Conservation (phyloP, 768 basidiomycete genomes). For the Russula sp. region DNA sequence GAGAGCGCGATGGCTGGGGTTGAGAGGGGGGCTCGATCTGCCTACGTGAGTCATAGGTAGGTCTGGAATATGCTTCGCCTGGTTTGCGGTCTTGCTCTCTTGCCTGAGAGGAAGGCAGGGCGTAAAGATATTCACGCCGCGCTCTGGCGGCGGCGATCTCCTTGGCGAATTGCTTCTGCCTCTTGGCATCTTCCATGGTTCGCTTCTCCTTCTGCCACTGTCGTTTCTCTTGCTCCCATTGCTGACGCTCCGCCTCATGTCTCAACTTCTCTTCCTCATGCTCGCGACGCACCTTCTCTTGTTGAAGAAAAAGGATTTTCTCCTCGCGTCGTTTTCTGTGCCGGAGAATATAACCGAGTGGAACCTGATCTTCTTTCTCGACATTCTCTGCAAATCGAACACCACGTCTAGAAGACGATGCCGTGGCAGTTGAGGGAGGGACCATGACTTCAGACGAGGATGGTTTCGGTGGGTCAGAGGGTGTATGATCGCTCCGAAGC, state of each 20-base stretch:
- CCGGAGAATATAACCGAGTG: constrained; percentile 55
- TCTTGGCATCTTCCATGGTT: constrained; percentile 38
- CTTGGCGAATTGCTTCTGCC: constrained; percentile 17
- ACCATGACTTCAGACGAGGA: constrained; percentile 6
- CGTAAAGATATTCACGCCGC: constrained; percentile 9
- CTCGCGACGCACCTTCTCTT: constrained; percentile 48
- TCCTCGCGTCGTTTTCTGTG: constrained; percentile 62
- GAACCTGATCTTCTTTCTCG: constrained; percentile 59
- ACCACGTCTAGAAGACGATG: constrained; percentile 33
- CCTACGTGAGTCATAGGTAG: constrained; percentile 18
- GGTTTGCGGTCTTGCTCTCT: constrained; percentile 12
- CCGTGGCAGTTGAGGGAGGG: not conserved
- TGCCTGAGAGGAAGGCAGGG: constrained; percentile 2
- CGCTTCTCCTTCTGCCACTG: constrained; percentile 39
- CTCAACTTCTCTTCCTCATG: constrained; percentile 37
- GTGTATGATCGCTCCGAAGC: constrained; percentile 36
- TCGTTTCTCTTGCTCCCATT: constrained; percentile 37
- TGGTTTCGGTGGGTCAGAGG: constrained; percentile 18
- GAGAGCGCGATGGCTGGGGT: not conserved
- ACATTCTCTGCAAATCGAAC: constrained; percentile 56
- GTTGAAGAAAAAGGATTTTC: constrained; percentile 54
- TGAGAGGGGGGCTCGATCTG: not conserved
- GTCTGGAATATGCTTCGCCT: constrained; percentile 18
- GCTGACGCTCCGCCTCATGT: constrained; percentile 37
- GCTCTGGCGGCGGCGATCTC: constrained; percentile 19